These are phyloP conservation scores for Phaeotremella fagi DNA, from an alignment of 768 basidiomycete genomes.

Conservation along the genomic window DNA sequence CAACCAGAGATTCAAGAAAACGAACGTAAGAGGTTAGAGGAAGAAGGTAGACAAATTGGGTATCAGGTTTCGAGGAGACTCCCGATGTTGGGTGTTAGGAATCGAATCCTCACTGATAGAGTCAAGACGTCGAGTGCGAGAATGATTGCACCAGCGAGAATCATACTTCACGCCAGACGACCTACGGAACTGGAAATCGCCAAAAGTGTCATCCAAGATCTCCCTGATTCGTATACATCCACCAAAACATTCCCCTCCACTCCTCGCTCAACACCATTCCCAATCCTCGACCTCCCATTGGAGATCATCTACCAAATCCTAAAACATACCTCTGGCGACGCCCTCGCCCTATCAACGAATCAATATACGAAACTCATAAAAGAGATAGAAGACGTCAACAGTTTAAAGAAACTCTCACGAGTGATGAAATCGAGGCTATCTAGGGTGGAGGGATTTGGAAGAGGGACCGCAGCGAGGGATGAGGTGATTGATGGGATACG, in stretches of 20 bases:
- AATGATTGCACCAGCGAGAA: constrained; percentile 18
- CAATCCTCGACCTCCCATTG: constrained; percentile 27
- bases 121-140: constrained; percentile 17
- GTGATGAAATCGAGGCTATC: constrained; percentile 7
- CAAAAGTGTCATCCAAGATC: constrained; percentile 12
- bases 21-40: constrained; percentile 1
- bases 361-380: constrained; percentile 22
- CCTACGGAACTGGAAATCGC: constrained; percentile 14
- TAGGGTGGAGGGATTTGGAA: constrained; percentile 2
- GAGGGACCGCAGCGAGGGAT: not conserved
- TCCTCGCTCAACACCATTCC: constrained; percentile 4
- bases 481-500: constrained; percentile 6
- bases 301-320: constrained; percentile 33
- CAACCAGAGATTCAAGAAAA: not conserved
- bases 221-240: not conserved
- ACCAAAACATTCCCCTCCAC: not conserved
- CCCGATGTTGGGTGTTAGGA: constrained; percentile 19
- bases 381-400: constrained; percentile 17
- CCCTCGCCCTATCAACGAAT: constrained; percentile 24
- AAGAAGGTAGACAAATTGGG: constrained; percentile 5
- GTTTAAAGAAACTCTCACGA: constrained; percentile 5
- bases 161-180: constrained; percentile 23
- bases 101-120: constrained; percentile 23
- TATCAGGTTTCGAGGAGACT: constrained; percentile 24
- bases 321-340: constrained; percentile 21